Evolutionary conservation across 2,329 filamentous ascomycete genomes (phyloP).

Genomic region (Ascochyta pisi): DNA sequence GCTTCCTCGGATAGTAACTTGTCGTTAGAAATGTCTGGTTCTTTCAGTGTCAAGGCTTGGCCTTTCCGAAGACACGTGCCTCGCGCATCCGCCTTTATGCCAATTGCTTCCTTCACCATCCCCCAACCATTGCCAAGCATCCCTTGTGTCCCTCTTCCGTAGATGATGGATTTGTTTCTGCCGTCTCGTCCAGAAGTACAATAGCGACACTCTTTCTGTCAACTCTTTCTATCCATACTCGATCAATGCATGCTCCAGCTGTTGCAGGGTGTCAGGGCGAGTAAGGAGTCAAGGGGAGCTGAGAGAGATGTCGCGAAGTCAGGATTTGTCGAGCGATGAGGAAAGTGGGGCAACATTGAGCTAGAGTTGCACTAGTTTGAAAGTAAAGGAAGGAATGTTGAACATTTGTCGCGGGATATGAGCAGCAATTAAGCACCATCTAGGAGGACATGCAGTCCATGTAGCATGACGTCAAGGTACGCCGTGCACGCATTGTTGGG

Average conservation of each 20-base stretch:
- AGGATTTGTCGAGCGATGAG: not conserved
- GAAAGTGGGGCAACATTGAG: not conserved
- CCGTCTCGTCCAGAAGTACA: not conserved
- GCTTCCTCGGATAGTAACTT: slow-evolving; percentile 8
- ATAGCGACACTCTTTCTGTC: not conserved
- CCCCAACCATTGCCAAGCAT: not conserved
- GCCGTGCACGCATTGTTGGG: not conserved
- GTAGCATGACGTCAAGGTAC: not conserved
- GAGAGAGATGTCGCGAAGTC: not conserved
- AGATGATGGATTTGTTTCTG: not conserved
- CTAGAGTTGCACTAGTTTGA: slow-evolving; percentile 5
- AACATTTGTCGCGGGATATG: not conserved
- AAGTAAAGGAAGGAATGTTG: slow-evolving; percentile 2
- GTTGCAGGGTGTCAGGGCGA: not conserved
- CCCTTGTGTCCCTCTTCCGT: not conserved
- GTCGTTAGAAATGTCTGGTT: not conserved
- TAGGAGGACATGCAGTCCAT: too few relatives aligned
- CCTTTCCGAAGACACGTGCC: not conserved
- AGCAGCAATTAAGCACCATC: not conserved
- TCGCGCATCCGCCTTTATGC: not conserved
- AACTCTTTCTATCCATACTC: not conserved
- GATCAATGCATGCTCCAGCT: not conserved
- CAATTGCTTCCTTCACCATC: not conserved
- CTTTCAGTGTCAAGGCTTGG: not conserved
- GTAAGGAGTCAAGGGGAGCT: not conserved